Evolutionary conservation across 164 flowering plant genomes (phyloP).

Genomic region (Vitis rupestris): DNA sequence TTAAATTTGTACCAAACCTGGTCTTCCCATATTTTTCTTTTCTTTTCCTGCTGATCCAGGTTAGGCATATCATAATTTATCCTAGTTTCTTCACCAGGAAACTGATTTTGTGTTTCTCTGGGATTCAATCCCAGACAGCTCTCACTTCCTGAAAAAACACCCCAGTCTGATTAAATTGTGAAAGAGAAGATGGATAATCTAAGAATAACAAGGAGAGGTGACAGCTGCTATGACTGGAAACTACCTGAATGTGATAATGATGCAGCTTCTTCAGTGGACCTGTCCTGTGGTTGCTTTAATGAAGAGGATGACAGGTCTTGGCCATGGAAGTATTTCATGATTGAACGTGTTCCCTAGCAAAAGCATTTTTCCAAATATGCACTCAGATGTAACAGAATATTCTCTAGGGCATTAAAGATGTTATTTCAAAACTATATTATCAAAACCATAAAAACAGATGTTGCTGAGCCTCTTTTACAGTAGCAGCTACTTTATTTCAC

Average conservation of each 20-base stretch:
- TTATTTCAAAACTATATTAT: too few relatives aligned
- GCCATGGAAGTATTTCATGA: conserved; percentile 54
- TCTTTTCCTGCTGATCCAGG: conserved; percentile 24
- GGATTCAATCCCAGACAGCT: conserved; percentile 21
- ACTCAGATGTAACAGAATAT: background rate
- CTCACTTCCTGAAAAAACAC: conserved; percentile 29
- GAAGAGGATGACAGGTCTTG: conserved; percentile 31
- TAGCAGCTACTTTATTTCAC: background rate
- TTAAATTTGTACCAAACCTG: conserved; percentile 17
- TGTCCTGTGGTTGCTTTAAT: conserved; percentile 23
- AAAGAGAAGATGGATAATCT: background rate
- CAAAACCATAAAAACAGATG: too few relatives aligned
- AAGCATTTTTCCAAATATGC: background rate
- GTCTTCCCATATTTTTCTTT: conserved; percentile 23
- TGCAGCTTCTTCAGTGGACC: conserved; percentile 16
- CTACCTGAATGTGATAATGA: conserved; percentile 43
- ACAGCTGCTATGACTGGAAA: background rate
- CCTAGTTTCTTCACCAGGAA: conserved; percentile 13
- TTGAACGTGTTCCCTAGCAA: conserved; percentile 62
- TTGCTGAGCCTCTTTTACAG: too few relatives aligned
- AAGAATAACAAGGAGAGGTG: background rate
- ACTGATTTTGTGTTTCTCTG: conserved; percentile 7
- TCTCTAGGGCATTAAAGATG: background rate
- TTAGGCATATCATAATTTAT: background rate
- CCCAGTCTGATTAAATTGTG: conserved; percentile 1